These are phyloP conservation scores for Fusarium brachygibbosum DNA, from an alignment of 2,329 filamentous ascomycete species.

Conservation along the genomic window DNA sequence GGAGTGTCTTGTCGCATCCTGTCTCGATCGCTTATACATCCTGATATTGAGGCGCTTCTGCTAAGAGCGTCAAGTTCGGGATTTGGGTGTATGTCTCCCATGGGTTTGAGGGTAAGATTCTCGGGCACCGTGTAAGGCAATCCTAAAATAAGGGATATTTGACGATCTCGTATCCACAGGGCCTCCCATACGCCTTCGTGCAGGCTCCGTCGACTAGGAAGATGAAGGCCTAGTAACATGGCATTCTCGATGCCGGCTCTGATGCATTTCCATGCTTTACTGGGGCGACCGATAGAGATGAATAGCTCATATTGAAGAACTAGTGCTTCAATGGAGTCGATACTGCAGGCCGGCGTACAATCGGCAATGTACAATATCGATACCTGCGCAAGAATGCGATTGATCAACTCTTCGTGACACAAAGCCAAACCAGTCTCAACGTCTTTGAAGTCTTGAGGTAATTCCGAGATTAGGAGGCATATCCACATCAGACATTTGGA, in stretches of 20 bases:
- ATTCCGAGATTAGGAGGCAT: slow-evolving; percentile 58
- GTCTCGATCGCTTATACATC: slow-evolving; percentile 27
- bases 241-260: slow-evolving; percentile 65
- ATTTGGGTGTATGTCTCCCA: neutral
- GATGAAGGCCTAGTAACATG: slow-evolving; percentile 64
- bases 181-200: slow-evolving; percentile 57
- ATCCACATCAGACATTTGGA: slow-evolving; percentile 59
- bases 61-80: slow-evolving; percentile 32
- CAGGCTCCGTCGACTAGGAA: slow-evolving; percentile 48
- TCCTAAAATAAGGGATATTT: slow-evolving; percentile 27
- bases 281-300: slow-evolving; percentile 67
- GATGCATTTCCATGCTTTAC: slow-evolving; percentile 65
- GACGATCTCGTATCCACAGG: slow-evolving; percentile 61
- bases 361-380: slow-evolving; percentile 4
- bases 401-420: slow-evolving; percentile 45
- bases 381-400: slow-evolving; percentile 4
- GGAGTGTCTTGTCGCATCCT: neutral
- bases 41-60: slow-evolving; percentile 18
- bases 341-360: slow-evolving; percentile 46
- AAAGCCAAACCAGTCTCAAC: slow-evolving; percentile 52
- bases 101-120: neutral
- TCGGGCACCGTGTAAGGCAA: slow-evolving; percentile 24
- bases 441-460: slow-evolving; percentile 50
- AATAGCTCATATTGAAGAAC: slow-evolving; percentile 65
- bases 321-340: slow-evolving; percentile 67